phyloP scores from a whole-genome alignment of 23 red algal species.

The Gracilaria gracilis region DNA sequence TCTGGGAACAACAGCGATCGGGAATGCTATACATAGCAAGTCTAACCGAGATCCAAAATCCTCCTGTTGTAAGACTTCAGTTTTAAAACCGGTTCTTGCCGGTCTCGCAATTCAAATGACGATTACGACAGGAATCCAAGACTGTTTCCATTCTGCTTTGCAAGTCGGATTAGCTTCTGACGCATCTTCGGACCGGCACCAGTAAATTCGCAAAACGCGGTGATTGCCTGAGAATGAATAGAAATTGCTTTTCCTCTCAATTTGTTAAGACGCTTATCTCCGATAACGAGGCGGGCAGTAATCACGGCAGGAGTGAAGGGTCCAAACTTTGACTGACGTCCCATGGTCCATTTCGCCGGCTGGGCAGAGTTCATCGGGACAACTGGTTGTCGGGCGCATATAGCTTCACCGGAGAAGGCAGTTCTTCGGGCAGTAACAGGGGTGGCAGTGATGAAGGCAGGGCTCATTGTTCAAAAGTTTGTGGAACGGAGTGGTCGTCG shows the following conservation, averaged over 20 bases:
- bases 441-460: conserved; percentile 60
- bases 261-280: conserved; percentile 94
- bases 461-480: neutral
- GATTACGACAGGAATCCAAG: conserved; percentile 97
- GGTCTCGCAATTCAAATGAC: neutral
- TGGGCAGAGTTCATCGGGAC: neutral
- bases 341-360: conserved; percentile 66
- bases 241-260: conserved; percentile 92
- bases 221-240: conserved; percentile 97
- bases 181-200: conserved; percentile 90
- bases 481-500: neutral
- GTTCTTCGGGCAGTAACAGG: conserved; percentile 20
- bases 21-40: neutral
- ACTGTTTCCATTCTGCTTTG: conserved; percentile 93
- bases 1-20: neutral
- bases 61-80: neutral
- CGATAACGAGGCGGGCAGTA: conserved; percentile 72
- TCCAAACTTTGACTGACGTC: conserved; percentile 75
- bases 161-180: conserved; percentile 90
- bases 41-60: neutral
- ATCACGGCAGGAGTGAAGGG: conserved; percentile 92
- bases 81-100: neutral
- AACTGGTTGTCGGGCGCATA: conserved; percentile 5
- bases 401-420: conserved; percentile 1
- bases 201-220: conserved; percentile 94